Percentiles rank a stretch among this genome's conserved stretches.
These are phyloP conservation scores for Parathielavia appendiculata DNA, from an alignment of 495 filamentous ascomycete species.

Conservation along the genomic window DNA sequence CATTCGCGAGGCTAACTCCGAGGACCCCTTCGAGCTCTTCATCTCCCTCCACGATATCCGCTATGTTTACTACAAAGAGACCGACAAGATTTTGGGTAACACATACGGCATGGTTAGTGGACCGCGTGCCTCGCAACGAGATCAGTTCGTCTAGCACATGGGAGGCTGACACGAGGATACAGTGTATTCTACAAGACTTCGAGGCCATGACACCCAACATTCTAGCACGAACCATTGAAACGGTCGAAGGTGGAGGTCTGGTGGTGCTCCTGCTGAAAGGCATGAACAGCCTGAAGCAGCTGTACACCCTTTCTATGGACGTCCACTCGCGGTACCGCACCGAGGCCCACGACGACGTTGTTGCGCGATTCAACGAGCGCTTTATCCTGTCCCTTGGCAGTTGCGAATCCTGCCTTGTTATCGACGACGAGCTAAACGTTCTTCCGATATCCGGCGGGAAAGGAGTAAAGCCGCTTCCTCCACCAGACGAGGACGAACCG, in stretches of 20 bases:
- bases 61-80: slow-evolving; percentile 99
- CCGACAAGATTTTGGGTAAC: slow-evolving; percentile 98
- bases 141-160: neutral
- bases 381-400: slow-evolving; percentile 93
- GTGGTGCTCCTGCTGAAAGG: slow-evolving; percentile 88
- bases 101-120: slow-evolving; percentile 79
- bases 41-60: slow-evolving; percentile 94
- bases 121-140: neutral
- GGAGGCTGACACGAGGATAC: slow-evolving; percentile 15
- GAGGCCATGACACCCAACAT: slow-evolving; percentile 96
- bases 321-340: slow-evolving; percentile 95
- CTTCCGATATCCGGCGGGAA: slow-evolving; percentile 96
- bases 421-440: slow-evolving; percentile 97
- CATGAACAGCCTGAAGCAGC: slow-evolving; percentile 94
- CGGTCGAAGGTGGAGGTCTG: slow-evolving; percentile 92
- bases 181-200: slow-evolving; percentile 93
- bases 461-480: slow-evolving; percentile 77
- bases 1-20: slow-evolving; percentile 86
- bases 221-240: slow-evolving; percentile 91
- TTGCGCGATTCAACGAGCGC: slow-evolving; percentile 94
- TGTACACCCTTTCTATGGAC: slow-evolving; percentile 97
- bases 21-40: slow-evolving; percentile 97
- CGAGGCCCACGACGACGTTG: slow-evolving; percentile 92
- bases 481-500: slow-evolving; percentile 60
- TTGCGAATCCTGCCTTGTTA: slow-evolving; percentile 90